phyloP scores from a whole-genome alignment of 371 early-diverging fungal genomes.

The Batkoa obscura region DNA sequence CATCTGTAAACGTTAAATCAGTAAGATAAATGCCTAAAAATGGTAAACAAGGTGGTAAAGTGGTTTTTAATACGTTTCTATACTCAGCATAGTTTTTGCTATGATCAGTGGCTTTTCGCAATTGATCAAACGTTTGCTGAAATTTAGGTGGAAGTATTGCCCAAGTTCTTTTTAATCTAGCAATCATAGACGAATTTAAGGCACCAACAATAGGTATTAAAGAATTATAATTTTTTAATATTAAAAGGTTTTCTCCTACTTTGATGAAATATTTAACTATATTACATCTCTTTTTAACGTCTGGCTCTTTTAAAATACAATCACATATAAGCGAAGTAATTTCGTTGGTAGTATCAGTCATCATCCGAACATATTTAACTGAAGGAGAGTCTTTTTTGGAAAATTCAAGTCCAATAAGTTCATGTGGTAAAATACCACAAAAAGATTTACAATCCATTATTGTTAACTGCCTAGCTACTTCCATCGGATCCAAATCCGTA shows the following conservation, averaged over 20 bases:
- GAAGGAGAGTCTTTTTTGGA: conserved; percentile 24
- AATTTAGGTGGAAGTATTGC: conserved; percentile 30
- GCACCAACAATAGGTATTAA: conserved; percentile 62
- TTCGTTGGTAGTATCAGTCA: conserved; percentile 3
- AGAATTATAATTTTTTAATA: conserved; percentile 58
- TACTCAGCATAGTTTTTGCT: conserved; percentile 57
- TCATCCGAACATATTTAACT: conserved; percentile 7
- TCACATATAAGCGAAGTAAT: conserved; percentile 44
- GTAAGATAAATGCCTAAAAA: conserved; percentile 72
- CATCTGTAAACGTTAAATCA: conserved; percentile 68
- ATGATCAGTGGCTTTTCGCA: conserved; percentile 40
- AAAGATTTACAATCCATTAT: conserved; percentile 36
- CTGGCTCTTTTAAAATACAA: conserved; percentile 49
- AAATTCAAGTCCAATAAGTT: conserved; percentile 35
- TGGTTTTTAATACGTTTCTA: conserved; percentile 33
- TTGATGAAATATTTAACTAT: conserved; percentile 68
- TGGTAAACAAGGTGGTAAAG: conserved; percentile 53
- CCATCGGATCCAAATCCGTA: conserved; percentile 46
- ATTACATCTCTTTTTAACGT: conserved; percentile 50
- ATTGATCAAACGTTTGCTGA: conserved; percentile 22
- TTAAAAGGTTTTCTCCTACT: conserved; percentile 10
- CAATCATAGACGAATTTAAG: conserved; percentile 49
- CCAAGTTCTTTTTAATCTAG: conserved; percentile 57
- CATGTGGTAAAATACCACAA: conserved; percentile 35
- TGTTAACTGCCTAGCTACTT: conserved; percentile 60